These are phyloP conservation scores for Neurospora cerealis DNA, from an alignment of 495 filamentous ascomycete species.

Conservation along the genomic window DNA sequence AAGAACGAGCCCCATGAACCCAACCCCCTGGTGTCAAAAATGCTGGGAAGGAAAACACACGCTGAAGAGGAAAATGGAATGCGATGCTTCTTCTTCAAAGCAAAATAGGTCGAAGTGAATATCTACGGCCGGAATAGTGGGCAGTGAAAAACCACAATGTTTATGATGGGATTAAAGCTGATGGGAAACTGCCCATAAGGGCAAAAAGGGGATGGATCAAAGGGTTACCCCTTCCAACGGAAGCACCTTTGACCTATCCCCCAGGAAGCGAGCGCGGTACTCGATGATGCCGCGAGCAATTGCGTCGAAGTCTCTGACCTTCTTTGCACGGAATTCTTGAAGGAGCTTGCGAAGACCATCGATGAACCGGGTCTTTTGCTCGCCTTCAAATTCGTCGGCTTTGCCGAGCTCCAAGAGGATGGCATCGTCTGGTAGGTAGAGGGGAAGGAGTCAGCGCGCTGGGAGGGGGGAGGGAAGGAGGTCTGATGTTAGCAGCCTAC, in stretches of 20 bases:
- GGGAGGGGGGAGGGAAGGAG: slow-evolving; percentile 16
- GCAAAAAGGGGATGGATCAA: slow-evolving; percentile 10
- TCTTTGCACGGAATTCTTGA: slow-evolving; percentile 59
- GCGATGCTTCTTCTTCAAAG: background rate
- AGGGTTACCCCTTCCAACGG: slow-evolving; percentile 27
- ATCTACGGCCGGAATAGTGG: slow-evolving; percentile 13
- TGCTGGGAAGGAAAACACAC: slow-evolving; percentile 6
- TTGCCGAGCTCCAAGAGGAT: slow-evolving; percentile 77
- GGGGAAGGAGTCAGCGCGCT: slow-evolving; percentile 49
- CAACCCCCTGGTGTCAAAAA: background rate
- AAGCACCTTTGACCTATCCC: slow-evolving; percentile 42
- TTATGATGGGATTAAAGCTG: background rate
- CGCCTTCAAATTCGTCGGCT: slow-evolving; percentile 57
- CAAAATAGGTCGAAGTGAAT: background rate
- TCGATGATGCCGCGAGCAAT: slow-evolving; percentile 75
- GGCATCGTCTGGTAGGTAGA: slow-evolving; percentile 62
- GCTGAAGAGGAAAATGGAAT: slow-evolving; percentile 4
- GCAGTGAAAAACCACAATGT: background rate
- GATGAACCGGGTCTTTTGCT: slow-evolving; percentile 62
- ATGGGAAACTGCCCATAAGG: background rate
- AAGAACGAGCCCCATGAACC: background rate
- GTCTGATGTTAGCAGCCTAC: slow-evolving; percentile 23
- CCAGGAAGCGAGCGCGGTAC: slow-evolving; percentile 54
- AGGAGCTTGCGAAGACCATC: slow-evolving; percentile 68
- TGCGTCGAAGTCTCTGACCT: slow-evolving; percentile 68